These are phyloP conservation scores for Termitomyces eurrhizus DNA, from an alignment of 768 basidiomycete species.

Conservation along the genomic window DNA sequence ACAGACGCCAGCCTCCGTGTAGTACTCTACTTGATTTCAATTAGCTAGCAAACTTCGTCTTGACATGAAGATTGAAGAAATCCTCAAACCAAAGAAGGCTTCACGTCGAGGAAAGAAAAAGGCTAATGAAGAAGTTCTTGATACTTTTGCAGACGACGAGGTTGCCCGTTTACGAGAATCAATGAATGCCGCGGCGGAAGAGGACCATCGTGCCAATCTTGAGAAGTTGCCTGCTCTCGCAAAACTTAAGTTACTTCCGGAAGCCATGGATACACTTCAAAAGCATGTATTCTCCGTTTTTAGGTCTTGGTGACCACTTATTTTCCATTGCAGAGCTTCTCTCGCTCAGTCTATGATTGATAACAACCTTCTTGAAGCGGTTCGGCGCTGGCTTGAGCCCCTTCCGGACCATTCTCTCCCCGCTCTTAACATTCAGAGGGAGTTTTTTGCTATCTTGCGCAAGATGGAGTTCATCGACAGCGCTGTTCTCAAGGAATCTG, in stretches of 20 bases:
- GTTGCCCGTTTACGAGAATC: conserved; percentile 83
- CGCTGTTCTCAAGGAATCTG: conserved; percentile 84
- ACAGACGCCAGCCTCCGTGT: not conserved
- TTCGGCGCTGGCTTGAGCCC: conserved; percentile 90
- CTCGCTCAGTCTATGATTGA: conserved; percentile 92
- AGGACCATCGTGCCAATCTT: conserved; percentile 76
- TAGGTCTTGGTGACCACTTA: conserved; percentile 4
- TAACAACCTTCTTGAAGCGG: conserved; percentile 89
- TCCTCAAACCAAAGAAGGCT: conserved; percentile 76
- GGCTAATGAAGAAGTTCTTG: conserved; percentile 75
- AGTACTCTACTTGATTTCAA: not conserved
- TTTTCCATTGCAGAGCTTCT: conserved; percentile 52
- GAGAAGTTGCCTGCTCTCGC: conserved; percentile 78
- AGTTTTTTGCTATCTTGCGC: conserved; percentile 77
- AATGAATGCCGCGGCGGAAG: conserved; percentile 85
- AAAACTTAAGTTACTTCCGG: conserved; percentile 82
- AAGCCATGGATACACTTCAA: conserved; percentile 89
- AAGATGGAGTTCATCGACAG: conserved; percentile 95
- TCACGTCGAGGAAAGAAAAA: conserved; percentile 70
- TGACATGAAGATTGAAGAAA: conserved; percentile 83
- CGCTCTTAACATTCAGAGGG: conserved; percentile 91
- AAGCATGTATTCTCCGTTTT: conserved; percentile 56
- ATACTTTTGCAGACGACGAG: conserved; percentile 86
- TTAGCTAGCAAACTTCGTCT: conserved; percentile 74
- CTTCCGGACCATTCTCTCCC: conserved; percentile 90